Base-by-base conservation (phyloP, 192 early-diverging fungal species). In the Coemansia erecta region DNA sequence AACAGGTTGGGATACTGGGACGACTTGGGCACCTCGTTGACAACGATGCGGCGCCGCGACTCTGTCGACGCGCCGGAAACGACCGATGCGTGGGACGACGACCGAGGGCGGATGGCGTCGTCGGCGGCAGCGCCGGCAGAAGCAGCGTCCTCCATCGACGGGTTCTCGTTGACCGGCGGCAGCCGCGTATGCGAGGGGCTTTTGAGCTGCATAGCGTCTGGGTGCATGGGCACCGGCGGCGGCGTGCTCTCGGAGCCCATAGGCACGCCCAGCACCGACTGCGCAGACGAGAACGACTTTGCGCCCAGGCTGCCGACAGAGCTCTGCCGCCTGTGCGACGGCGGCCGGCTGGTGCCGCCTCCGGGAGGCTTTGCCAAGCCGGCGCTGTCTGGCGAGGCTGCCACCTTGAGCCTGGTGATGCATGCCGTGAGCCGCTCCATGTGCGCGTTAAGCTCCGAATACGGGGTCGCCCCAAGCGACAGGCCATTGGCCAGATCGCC, bases 31-130 rank as follows among this genome's bases (percentile, higher is more conserved):
- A 63, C 63, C 59, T 72, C 76, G 15, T 61, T 59, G n/a, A 69
- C 66, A 41, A 66, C 49, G n/a, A 72, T 79, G 53, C 76, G 76
- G 31, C 76, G 76, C 15, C 70, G 70, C 42, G 76, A 72, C 53
- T 79, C 76, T 17, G 70, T 49, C 18, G 76, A 78, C 10, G 48
- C 58, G 19, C 70, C 76, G 9, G 76, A 78, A 14, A 72, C 31
- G 4, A 59, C 35, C 46, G 75, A 78, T 21, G 70, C 59, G 26
- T 60, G 75, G 13, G 76, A 79, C 21, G 76, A 79, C 40, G 76
- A 72, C 45, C 66, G 76, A 46, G 70, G 67, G 12, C 69, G 64
- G 15, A 53, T 41, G 31, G 54, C 40, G 12, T 53, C 54, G n/a
- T 49, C 39, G 2, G 13, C 9, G 40, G 11, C 53, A 14, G 46